Base-by-base conservation (phyloP, 768 basidiomycete species). In the Daedalea quercina region DNA sequence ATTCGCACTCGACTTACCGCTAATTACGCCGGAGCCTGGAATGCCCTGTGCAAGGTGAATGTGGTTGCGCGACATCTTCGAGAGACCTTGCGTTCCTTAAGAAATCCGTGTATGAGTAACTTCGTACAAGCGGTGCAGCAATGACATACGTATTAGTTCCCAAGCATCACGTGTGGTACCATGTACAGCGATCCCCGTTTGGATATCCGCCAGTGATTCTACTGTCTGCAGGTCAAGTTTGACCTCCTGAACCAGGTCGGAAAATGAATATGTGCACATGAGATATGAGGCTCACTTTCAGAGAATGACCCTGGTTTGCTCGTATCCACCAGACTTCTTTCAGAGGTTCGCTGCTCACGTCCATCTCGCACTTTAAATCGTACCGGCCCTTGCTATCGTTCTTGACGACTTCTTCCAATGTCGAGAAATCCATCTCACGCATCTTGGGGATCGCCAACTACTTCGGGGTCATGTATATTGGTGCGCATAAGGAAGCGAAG, bases 41-140 rank as follows among this genome's bases (percentile, higher is more conserved):
- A 89, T 70, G 33, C 87, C 85, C 65, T 93, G 87, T 0, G 94
- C 94, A 13, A 96, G 75, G 67, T 99, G 95, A 35, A 98, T 87
- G 62, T 97, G 94, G 62, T 94, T 95, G 23, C 95, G 76, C 12
- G 70, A 76, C 93, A 94, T 96, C 56, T 76, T 84, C 0, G 86
- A 91, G 17, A 96, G 67, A 0, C 94, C 93, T 57, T 82, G 70
- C 7, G 70, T 72, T 13, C 75, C 91, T 94, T 2, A 41, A 17
- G 22, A 20, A 17, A 6, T 37, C 20, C 44, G 8, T 9, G 23
- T 9, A n/a, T 44, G 42, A 44, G n/a, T n/a, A n/a, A n/a, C n/a
- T n/a, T n/a, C n/a, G n/a, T n/a, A n/a, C n/a, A n/a, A n/a, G n/a
- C n/a, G n/a, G n/a, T n/a, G n/a, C 22, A 46, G 13, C 44, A 46